Evolutionary conservation across 257 asterid genomes (phyloP), one percentile per base, ranked within the genome.

Genomic region (Nicotiana benthamiana): DNA sequence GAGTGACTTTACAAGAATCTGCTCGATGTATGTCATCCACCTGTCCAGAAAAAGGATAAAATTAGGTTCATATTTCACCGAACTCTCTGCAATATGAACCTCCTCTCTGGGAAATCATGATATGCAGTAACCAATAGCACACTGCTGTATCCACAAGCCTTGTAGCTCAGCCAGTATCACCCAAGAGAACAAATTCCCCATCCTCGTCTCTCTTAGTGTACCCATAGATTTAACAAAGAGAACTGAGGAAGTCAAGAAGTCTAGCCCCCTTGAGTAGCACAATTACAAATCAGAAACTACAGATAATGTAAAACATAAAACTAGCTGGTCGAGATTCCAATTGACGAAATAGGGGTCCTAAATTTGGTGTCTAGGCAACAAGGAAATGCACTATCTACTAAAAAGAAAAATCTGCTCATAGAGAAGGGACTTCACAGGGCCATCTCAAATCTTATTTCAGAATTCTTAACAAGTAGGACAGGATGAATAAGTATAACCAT

Each of bases 1-100:
- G 99, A 79, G 95, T 95, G 78, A 95, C 88, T 91, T 95, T 95
- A 89, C 99, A 95, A 60, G 96, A 88, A 89, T 95, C 93, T 59
- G 99, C 95, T 74, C 32, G 93, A 80, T 89, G 90, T 80, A 95
- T 93, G 81, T 90, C 91, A 83, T 82, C 85, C 79, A 90, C 97
- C 99, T 95, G 95, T 83, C 80, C 74, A 85, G 1, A 26, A 52
- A 63, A 80, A 63, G 59, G 22, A 43, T 62, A 34, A 52, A 59
- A 81, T 70, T 46, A 83, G 43, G 18, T 83, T 63, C 6, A 54
- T 26, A 40, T 18, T 75, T 79, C 75, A 68, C 80, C 66, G 57
- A 83, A 48, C 6, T 53, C 32, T 27, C 28, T 5, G 75, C 75
- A 70, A 43, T 28, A 16, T 28, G 51, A 79, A 79, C 27, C 48